phyloP scores from a whole-genome alignment of 2,329 filamentous ascomycete species.

The Fusarium siculi region DNA sequence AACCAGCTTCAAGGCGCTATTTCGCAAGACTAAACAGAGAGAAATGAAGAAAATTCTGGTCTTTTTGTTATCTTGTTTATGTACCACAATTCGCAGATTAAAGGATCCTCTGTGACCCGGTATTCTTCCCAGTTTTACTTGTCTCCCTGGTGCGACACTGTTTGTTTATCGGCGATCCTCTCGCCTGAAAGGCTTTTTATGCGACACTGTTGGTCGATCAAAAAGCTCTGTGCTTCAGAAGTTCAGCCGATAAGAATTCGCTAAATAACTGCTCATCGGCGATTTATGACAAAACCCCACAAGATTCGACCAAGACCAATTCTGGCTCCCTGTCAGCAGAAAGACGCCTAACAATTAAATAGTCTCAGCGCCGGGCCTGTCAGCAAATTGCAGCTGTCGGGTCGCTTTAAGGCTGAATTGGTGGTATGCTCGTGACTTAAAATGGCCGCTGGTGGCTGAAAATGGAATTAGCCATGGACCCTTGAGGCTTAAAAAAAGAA shows the following conservation, averaged over 20 bases:
- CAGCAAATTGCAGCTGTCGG: not conserved
- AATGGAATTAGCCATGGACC: constrained; percentile 18
- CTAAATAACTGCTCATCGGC: not conserved
- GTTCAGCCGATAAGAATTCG: not conserved
- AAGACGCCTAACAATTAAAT: not conserved
- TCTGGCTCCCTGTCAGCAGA: not conserved
- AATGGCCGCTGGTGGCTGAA: not conserved
- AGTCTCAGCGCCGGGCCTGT: not conserved
- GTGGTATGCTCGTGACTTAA: constrained; percentile 3
- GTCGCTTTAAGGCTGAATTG: constrained; percentile 17
- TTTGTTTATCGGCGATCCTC: constrained; percentile 21
- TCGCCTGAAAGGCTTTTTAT: not conserved
- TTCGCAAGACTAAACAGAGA: not conserved
- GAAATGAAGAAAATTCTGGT: not conserved
- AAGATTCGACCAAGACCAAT: not conserved
- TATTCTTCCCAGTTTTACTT: constrained; percentile 24
- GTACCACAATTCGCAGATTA: constrained; percentile 21
- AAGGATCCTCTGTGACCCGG: constrained; percentile 27
- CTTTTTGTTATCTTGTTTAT: not conserved
- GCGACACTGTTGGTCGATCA: constrained; percentile 18
- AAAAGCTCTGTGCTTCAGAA: constrained; percentile 8
- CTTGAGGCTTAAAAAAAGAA: constrained; percentile 18
- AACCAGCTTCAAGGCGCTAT: not conserved
- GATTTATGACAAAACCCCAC: not conserved
- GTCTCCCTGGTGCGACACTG: constrained; percentile 23